These are phyloP conservation scores for Phaffia australis DNA, from an alignment of 768 basidiomycete genomes.

Conservation along the genomic window DNA sequence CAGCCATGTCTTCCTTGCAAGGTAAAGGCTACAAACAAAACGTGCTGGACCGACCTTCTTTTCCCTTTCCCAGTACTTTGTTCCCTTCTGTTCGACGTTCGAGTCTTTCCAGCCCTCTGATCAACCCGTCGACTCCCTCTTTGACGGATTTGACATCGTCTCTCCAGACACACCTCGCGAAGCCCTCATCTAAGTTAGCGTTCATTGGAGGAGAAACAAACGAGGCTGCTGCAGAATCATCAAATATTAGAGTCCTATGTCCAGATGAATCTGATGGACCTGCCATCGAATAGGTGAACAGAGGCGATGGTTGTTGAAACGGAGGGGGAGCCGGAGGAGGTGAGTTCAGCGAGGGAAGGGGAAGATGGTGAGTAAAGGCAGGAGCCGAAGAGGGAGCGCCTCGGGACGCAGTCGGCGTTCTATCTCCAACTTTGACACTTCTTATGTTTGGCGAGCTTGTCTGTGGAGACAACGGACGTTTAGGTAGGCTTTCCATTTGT, in stretches of 20 bases:
- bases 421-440: no score
- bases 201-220: conserved; percentile 30
- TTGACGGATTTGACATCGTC: conserved; percentile 32
- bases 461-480: no score
- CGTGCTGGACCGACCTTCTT: conserved; percentile 2
- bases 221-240: background rate
- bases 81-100: conserved; percentile 21
- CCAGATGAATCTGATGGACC: background rate
- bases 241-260: conserved; percentile 6
- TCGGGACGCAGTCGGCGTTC: no score
- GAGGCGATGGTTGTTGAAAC: conserved; percentile 12
- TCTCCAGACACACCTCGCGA: conserved; percentile 33
- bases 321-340: background rate
- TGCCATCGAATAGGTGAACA: conserved; percentile 9
- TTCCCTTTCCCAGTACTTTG: conserved; percentile 25
- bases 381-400: no score
- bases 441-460: no score
- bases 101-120: conserved; percentile 29
- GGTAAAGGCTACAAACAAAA: no score
- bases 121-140: conserved; percentile 37
- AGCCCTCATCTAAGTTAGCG: conserved; percentile 34
- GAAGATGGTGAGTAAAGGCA: background rate
- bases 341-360: background rate
- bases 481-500: no score
- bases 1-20: no score